Base-by-base conservation (phyloP, 2,329 filamentous ascomycete genomes). In the Arthrobotrys musiformis region DNA sequence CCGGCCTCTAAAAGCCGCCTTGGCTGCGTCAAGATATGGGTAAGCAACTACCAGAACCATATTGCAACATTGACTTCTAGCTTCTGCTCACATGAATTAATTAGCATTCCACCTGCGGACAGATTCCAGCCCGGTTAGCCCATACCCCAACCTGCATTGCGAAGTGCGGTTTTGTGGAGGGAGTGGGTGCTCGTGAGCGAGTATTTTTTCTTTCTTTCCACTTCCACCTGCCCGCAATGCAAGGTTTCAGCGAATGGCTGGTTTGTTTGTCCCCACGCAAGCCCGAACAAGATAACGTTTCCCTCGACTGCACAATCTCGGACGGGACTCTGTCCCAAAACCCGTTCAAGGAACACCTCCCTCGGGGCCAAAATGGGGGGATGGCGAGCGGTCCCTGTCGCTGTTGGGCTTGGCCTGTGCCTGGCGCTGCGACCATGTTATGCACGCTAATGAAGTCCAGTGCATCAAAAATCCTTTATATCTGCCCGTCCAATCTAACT, bases 1-100 rank as follows among this genome's bases (percentile, higher is more conserved):
- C 35, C 68, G 68, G 68, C 19, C 24, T 72, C 4, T 24, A 63
- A 62, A 28, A 72, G 68, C 68, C 68, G 68, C 58, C 68, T 72
- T 72, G 68, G 68, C 68, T 72, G 68, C 58, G 40, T 70, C 17
- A 24, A 44, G 48, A 54, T 19, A 44, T 44, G 28, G 54, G 35
- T 37, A 44, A 68, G 63, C 58, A 46, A 26, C 48, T 30, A 30
- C 19, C 35, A 22, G 22, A 46, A 44, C n/a, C 24, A 33, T 33
- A 46, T 68, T 56, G 40, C 48, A 33, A 56, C 8, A 67, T 61
- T n/a, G n/a, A n/a, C n/a, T n/a, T n/a, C n/a, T n/a, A 24, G 35
- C 30, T 54, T 66, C 19, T 50, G 30, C 62, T 52, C 46, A 50
- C 30, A 35, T 64, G 44, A 54, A 37, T 52, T 37, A 54, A 37